These are phyloP conservation scores for Besnoitia besnoiti DNA, from an alignment of 169 alveolate genomes.

Conservation along the genomic window DNA sequence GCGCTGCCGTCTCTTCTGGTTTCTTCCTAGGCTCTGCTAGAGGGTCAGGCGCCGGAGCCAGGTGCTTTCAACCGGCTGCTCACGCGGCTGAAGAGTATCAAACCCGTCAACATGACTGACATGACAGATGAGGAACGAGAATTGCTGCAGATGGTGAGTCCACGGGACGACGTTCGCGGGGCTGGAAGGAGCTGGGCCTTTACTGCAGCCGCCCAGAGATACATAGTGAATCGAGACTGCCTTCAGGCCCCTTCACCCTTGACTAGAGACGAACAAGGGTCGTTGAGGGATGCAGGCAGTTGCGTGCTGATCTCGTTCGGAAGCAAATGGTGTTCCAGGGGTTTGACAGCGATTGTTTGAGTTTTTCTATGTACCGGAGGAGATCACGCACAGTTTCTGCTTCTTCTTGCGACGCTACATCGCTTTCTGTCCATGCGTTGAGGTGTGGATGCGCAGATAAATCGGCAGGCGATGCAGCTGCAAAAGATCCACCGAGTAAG, in stretches of 20 bases:
- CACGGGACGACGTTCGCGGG: too few species aligned
- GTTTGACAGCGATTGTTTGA: too few species aligned
- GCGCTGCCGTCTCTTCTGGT: background rate
- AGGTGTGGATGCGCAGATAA: background rate
- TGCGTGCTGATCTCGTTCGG: too few species aligned
- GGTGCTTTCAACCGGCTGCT: background rate
- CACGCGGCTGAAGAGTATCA: background rate
- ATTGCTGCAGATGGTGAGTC: conserved; percentile 5
- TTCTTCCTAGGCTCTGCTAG: background rate
- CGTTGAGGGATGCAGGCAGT: too few species aligned
- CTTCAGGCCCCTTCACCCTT: too few species aligned
- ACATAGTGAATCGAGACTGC: background rate
- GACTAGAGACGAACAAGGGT: too few species aligned
- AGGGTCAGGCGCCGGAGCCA: background rate
- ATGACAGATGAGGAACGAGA: background rate
- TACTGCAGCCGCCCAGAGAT: too few species aligned
- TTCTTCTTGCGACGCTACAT: background rate
- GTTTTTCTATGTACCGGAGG: background rate
- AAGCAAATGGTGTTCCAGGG: too few species aligned
- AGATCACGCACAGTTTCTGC: background rate
- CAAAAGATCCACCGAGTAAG: conserved; percentile 13
- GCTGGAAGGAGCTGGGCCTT: too few species aligned
- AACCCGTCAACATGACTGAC: background rate
- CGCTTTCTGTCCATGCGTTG: background rate
- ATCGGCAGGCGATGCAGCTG: conserved; percentile 21